A percentile compares a stretch with the other conserved stretches of the same genome.
These are phyloP conservation scores for Entrophospora sp. DNA, from an alignment of 192 early-diverging fungal species.

Conservation along the genomic window DNA sequence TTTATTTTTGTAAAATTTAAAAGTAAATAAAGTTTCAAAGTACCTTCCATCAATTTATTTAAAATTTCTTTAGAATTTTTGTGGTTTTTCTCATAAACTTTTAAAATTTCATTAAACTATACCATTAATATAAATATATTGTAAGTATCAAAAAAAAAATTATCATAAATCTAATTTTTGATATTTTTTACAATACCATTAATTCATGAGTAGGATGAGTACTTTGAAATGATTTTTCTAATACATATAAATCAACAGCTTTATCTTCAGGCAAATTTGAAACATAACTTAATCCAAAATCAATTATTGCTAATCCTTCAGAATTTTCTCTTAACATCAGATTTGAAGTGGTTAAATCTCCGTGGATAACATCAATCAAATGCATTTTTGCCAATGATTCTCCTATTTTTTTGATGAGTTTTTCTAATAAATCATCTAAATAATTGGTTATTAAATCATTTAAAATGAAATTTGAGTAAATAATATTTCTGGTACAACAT, in stretches of 20 bases:
- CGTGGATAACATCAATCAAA: conserved; percentile 79
- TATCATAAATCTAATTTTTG: neutral
- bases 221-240: conserved; percentile 85
- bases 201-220: conserved; percentile 82
- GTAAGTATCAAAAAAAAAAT: neutral
- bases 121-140: neutral
- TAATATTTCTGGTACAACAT: too few relatives aligned
- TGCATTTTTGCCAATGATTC: conserved; percentile 72
- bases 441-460: neutral
- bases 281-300: conserved; percentile 92
- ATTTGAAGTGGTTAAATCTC: conserved; percentile 96
- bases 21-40: neutral
- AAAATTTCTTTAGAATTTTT: conserved; percentile 55
- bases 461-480: too few relatives aligned
- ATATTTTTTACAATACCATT: conserved; percentile 41
- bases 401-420: conserved; percentile 51
- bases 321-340: conserved; percentile 54
- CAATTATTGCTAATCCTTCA: conserved; percentile 83
- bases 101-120: conserved; percentile 68
- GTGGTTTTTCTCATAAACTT: conserved; percentile 46
- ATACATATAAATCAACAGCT: conserved; percentile 98
- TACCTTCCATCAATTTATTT: conserved; percentile 76
- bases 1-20: neutral
- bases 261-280: conserved; percentile 87
- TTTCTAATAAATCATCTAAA: neutral